Base-by-base conservation (phyloP, 371 early-diverging fungal genomes). In the Capillidium rhysosporum region DNA sequence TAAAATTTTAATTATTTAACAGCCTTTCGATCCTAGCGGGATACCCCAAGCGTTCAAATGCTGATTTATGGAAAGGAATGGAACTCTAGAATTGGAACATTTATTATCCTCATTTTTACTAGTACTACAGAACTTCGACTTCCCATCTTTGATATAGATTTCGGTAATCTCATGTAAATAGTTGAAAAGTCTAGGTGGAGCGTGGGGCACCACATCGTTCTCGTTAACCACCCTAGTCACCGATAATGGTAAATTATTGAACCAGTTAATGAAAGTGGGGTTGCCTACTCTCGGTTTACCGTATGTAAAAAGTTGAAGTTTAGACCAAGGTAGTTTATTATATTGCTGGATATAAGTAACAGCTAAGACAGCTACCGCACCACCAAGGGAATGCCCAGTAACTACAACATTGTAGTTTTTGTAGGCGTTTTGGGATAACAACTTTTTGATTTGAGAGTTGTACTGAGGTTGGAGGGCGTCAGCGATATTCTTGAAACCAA, bases 211-310 rank as follows among this genome's bases (percentile, higher is more conserved):
- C 45, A 71, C 46, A 56, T 76, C 76, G 34, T 59, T 59, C 28
- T 66, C 57, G 49, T 73, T 69, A 4, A 74, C 72, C 53, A 68
- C 53, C 24, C 75, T 64, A 40, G 55, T 59, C 5, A 62, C 49
- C 1, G 56, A 59, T 39, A 73, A 54, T 7, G 60, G 58, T 26
- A 68, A 52, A 0, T 29, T 38, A 24, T 71, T 60, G 28, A 69
- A 55, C 44, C 63, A 58, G 26, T 56, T 47, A 9, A 68, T 73
- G 58, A 71, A 76, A 8, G 44, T 57, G 18, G 62, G 41, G 49
- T 73, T 66, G 18, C 76, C 76, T 20, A 69, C 57, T 14, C 75
- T 68, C 39, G 75, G 76, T 59, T 63, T 58, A 16, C 76, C 74
- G 31, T 51, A 59, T 8, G 59, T 59, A 31, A 49, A 56, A n/a